A percentile compares a stretch with the other conserved stretches of the same genome.
phyloP scores from a whole-genome alignment of 75 land plant genomes.

The Adiantum capillusveneris region DNA sequence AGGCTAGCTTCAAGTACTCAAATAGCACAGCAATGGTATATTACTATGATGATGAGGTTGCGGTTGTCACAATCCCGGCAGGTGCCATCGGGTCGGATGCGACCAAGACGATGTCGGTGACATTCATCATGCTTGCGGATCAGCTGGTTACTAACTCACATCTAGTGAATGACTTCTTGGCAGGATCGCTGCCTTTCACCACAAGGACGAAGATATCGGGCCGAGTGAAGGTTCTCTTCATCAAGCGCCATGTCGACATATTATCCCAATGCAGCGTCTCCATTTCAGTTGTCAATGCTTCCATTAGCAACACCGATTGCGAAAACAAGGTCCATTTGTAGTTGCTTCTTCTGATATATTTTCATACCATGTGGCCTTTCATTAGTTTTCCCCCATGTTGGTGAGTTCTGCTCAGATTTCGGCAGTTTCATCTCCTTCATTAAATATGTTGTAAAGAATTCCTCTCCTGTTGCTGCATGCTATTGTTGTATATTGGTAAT shows the following conservation, averaged over 20 bases:
- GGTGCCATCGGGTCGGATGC: conserved; percentile 1
- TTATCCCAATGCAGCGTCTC: conserved; percentile 1
- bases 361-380: too few species aligned
- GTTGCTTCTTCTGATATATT: too few species aligned
- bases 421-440: too few species aligned
- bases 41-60: conserved; percentile 8
- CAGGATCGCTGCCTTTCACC: conserved; percentile 4
- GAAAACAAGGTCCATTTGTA: neutral
- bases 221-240: neutral
- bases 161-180: neutral
- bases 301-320: neutral
- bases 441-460: too few species aligned
- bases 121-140: too few species aligned
- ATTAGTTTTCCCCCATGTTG: too few species aligned
- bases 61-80: neutral
- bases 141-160: too few species aligned
- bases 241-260: neutral
- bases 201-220: conserved; percentile 3
- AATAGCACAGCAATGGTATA: neutral
- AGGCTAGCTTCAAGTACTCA: conserved; percentile 8
- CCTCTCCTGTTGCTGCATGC: too few species aligned
- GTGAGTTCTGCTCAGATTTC: too few species aligned
- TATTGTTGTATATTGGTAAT: too few species aligned
- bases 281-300: neutral
- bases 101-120: too few species aligned